phyloP scores from a whole-genome alignment of 1,284 basidiomycete genomes.

The Inonotus hispidus region DNA sequence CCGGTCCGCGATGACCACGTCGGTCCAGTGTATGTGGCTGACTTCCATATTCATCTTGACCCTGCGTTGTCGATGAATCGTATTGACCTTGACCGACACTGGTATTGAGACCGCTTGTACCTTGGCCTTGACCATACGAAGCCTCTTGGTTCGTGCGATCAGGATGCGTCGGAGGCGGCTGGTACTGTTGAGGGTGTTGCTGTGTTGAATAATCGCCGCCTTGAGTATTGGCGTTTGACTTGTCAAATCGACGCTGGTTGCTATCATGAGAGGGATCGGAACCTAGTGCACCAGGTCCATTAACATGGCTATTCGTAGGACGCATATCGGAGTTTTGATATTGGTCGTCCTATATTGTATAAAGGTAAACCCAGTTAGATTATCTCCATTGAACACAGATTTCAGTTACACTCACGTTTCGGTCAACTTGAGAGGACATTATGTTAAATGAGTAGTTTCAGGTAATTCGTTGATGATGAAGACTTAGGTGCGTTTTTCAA shows the following conservation, averaged over 20 bases:
- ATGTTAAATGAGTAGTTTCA: neutral
- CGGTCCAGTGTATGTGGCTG: neutral
- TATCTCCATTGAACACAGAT: neutral
- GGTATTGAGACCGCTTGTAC: neutral
- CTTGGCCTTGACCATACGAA: neutral
- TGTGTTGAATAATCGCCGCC: neutral
- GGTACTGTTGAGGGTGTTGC: neutral
- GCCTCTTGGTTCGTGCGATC: neutral
- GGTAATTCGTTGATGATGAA: too few species aligned
- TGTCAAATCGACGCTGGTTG: neutral
- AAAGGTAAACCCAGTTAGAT: neutral
- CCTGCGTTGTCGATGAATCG: neutral
- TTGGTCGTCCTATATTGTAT: neutral
- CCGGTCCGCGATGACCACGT: neutral
- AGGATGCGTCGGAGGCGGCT: neutral
- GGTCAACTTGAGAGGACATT: neutral
- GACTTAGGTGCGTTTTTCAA: too few species aligned
- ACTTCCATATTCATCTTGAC: neutral
- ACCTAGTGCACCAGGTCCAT: constrained; percentile 1
- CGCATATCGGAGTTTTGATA: constrained; percentile 2
- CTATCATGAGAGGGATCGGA: neutral
- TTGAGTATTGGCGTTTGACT: neutral
- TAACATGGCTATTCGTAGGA: constrained; percentile 10
- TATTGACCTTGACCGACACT: neutral
- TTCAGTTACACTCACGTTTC: neutral